phyloP scores from a whole-genome alignment of 75 land plant genomes.

The Ceratopteris richardii region DNA sequence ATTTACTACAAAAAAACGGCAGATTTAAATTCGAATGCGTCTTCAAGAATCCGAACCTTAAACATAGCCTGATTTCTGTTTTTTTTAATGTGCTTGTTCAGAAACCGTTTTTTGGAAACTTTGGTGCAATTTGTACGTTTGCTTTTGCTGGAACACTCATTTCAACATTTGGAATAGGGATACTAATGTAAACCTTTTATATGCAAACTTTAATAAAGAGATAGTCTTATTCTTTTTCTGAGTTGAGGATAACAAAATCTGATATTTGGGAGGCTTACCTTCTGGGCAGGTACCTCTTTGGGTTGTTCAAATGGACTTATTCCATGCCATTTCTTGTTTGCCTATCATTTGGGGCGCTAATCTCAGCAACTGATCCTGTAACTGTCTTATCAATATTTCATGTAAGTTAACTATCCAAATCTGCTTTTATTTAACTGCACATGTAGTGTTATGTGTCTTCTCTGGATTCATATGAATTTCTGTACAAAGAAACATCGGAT shows the following conservation, averaged over 20 bases:
- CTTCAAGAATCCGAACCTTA: too few species aligned
- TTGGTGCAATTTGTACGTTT: conserved; percentile 36
- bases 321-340: conserved; percentile 31
- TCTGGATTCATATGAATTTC: too few species aligned
- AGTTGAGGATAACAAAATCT: too few species aligned
- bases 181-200: conserved; percentile 17
- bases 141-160: conserved; percentile 25
- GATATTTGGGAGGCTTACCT: background rate
- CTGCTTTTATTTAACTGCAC: background rate
- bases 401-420: conserved; percentile 11
- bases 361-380: conserved; percentile 34
- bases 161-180: conserved; percentile 24
- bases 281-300: conserved; percentile 22
- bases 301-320: conserved; percentile 24
- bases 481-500: too few species aligned
- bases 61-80: background rate
- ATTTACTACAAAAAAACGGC: too few species aligned
- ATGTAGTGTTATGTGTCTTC: too few species aligned
- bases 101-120: conserved; percentile 28
- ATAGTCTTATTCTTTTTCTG: too few species aligned
- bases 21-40: too few species aligned
- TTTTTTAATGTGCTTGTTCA: conserved; percentile 8
- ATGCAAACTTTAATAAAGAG: background rate
- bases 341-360: conserved; percentile 31
- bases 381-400: conserved; percentile 32